Evolutionary conservation across 2,329 filamentous ascomycete genomes (phyloP), one percentile per base, ranked within the genome.

Genomic region (Botrytis elliptica): DNA sequence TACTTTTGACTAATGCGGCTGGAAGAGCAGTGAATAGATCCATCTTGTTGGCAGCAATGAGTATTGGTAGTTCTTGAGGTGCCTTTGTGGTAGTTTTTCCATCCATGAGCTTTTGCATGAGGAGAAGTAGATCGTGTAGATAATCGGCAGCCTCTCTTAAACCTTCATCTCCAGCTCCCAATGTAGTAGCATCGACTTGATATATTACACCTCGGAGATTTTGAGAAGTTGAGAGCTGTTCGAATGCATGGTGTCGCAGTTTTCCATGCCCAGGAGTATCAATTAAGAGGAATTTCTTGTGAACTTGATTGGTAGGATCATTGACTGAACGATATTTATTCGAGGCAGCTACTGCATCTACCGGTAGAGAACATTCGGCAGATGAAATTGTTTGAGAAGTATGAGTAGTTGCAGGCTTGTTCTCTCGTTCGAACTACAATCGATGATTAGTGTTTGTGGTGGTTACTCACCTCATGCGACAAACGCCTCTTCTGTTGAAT

Each of bases 201-300:
- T 95, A 99, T 70, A 98, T 87, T 70, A 98, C 85, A 29, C 92
- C 95, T 59, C 88, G 88, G 66, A 95, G 84, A 76, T 88, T 87
- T 74, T 83, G 79, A 49, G 82, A 80, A 68, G 79, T 76, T 75
- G 82, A 80, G 40, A 91, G 83, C 71, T 83, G 84, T 60, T 85
- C 83, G 74, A 92, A 85, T 5, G 92, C 90, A 77, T 89, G 86
- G 78, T 90, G 88, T 75, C 96, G 93, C 74, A 99, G 89, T 84
- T 99, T 99, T 79, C 94, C 94, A 84, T 99, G 96, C 57, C 96
- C 96, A 0, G 96, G 96, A 0, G 95, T 98, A 84, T 99, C 96
- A 80, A 93, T 85, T 49, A 98, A 85, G 59, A 92, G 85, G 81
- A 96, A 93, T 81, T 90, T 92, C 77, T 88, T 90, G 81, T 92